Evolutionary conservation across 192 early-diverging fungal genomes (phyloP).

Genomic region (Thamnidium elegans): DNA sequence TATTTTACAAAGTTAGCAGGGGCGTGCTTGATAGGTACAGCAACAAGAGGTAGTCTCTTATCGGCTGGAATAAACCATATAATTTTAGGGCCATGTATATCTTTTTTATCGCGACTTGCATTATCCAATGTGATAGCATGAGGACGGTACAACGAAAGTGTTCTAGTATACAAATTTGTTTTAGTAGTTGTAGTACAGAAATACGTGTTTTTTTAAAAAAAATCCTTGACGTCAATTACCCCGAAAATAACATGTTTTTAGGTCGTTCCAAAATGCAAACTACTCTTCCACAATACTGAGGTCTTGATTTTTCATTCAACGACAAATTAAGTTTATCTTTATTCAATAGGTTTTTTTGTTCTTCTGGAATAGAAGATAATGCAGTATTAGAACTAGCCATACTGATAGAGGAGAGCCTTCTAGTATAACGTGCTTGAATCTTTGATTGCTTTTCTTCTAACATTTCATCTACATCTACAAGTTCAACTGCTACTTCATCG

Average conservation of each 20-base stretch:
- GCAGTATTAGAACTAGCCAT: neutral
- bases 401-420: slow-evolving; percentile 31
- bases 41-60: slow-evolving; percentile 66
- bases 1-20: slow-evolving; percentile 64
- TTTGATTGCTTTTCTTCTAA: slow-evolving; percentile 45
- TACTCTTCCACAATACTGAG: slow-evolving; percentile 50
- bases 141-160: slow-evolving; percentile 11
- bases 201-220: neutral
- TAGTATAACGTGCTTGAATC: slow-evolving; percentile 45
- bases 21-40: slow-evolving; percentile 65
- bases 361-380: slow-evolving; percentile 43
- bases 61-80: slow-evolving; percentile 82
- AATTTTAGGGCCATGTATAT: slow-evolving; percentile 38
- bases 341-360: slow-evolving; percentile 38
- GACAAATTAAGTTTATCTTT: slow-evolving; percentile 27
- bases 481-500: slow-evolving; percentile 67
- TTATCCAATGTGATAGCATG: neutral
- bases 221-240: slow-evolving; percentile 30
- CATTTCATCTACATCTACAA: slow-evolving; percentile 64
- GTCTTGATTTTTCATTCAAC: slow-evolving; percentile 7
- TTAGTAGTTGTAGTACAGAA: neutral
- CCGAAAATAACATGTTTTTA: slow-evolving; percentile 45
- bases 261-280: slow-evolving; percentile 51
- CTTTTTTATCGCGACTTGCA: slow-evolving; percentile 37
- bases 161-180: slow-evolving; percentile 17